Evolutionary conservation across 2,329 filamentous ascomycete genomes (phyloP).

Genomic region (Calcarisporium arbuscula): DNA sequence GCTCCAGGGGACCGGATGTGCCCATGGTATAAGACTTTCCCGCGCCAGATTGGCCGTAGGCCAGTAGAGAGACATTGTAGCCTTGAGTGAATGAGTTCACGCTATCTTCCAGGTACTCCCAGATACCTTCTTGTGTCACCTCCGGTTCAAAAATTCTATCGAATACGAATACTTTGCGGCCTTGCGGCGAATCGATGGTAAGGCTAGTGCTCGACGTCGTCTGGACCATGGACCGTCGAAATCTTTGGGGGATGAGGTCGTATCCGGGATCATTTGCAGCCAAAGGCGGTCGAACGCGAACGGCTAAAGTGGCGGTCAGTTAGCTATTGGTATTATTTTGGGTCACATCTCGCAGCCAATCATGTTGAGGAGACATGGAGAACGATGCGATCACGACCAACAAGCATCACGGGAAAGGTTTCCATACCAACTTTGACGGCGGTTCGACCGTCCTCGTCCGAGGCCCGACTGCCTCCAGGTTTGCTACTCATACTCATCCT

Average conservation of each 20-base stretch:
- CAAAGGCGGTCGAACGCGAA: conserved; percentile 85
- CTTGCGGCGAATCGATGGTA: conserved; percentile 83
- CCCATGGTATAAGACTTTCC: conserved; percentile 99
- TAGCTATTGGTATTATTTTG: neutral
- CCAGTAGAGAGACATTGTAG: conserved; percentile 96
- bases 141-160: conserved; percentile 88
- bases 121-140: conserved; percentile 79
- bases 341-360: neutral
- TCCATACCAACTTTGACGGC: conserved; percentile 90
- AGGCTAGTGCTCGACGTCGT: conserved; percentile 80
- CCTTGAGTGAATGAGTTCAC: conserved; percentile 87
- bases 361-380: neutral
- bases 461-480: conserved; percentile 70
- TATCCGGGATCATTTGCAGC: conserved; percentile 80
- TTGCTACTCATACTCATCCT: conserved; percentile 81
- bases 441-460: conserved; percentile 84
- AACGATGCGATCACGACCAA: neutral
- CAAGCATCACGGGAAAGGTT: conserved; percentile 22
- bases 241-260: conserved; percentile 92
- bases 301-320: conserved; percentile 49
- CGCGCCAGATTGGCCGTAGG: conserved; percentile 94
- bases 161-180: conserved; percentile 92
- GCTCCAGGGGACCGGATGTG: conserved; percentile 78
- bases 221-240: conserved; percentile 88
- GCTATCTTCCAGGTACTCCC: conserved; percentile 89